Evolutionary conservation across 257 asterid genomes (phyloP), one percentile per base, ranked within the genome.

Genomic region (Nicotiana tomentosiformis): DNA sequence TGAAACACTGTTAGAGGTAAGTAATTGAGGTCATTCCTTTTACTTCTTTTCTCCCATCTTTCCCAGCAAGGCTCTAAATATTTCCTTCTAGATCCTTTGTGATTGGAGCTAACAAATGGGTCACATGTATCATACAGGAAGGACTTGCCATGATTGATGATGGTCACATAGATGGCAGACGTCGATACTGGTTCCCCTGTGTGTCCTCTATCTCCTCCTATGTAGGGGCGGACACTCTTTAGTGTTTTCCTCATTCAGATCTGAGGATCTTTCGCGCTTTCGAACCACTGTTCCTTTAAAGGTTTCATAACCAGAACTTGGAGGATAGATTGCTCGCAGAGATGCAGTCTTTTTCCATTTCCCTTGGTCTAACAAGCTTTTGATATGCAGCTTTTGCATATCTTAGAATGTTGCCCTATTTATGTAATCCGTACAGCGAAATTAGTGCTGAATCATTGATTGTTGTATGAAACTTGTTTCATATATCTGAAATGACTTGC

Each of bases 121-220:
- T 29, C 8, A n/a, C 5, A 4, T 32, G 26, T 20, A 66, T n/a
- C 46, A 5, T n/a, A 23, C 86, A 83, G 86, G 86, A 77, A 77
- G 86, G 86, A 4, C 83, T 83, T 29, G 68, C 82, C 26, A 83
- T 83, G 86, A 64, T 83, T 7, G 86, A 83, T 77, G 86, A 83
- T 64, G 86, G 86, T 5, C 86, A 92, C 86, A 88, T 82, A 77
- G 97, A 96, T 68, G 92, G 94, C 49, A 89, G 84, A 77, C 91
- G 95, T 5, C 90, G 97, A 51, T 96, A 96, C 86, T 94, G 98
- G 99, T 94, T 96, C 72, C 99, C 99, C 3, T 96, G 83, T 66
- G 83, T 81, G 51, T 66, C 83, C 18, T 77, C 86, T 51, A 49
- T 83, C 32, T 83, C 86, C 64, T 32, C 86, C 29, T 83, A 62